Percentiles rank a stretch among this genome's conserved stretches.
Conservation (phyloP, 805 yeast species). For the Yarrowia bubula region DNA sequence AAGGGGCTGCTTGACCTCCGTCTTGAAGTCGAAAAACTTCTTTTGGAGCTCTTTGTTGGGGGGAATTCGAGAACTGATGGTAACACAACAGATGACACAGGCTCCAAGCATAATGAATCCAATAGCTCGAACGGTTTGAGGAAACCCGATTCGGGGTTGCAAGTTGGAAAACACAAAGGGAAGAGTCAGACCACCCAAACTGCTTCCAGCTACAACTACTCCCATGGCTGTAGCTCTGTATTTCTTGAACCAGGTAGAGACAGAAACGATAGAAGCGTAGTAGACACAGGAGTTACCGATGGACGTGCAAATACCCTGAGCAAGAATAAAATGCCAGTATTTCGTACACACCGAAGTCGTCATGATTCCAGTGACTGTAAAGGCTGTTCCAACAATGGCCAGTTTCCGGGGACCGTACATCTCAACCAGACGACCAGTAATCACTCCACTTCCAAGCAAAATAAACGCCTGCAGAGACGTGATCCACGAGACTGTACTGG, state of each 20-base stretch:
- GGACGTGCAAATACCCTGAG: slow-evolving; percentile 52
- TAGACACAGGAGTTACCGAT: slow-evolving; percentile 47
- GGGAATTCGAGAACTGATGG: slow-evolving; percentile 35
- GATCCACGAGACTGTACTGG: slow-evolving; percentile 40
- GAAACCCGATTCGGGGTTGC: slow-evolving; percentile 47
- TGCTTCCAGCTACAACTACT: slow-evolving; percentile 50
- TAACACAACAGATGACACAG: slow-evolving; percentile 32
- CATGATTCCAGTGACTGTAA: slow-evolving; percentile 38
- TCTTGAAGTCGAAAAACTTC: slow-evolving; percentile 8
- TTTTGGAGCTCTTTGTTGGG: slow-evolving; percentile 30
- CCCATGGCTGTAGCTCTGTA: slow-evolving; percentile 48
- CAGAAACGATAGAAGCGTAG: slow-evolving; percentile 46
- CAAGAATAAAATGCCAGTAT: slow-evolving; percentile 51
- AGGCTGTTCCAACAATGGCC: slow-evolving; percentile 33
- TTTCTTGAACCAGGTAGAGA: slow-evolving; percentile 47
- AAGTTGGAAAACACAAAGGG: slow-evolving; percentile 49
- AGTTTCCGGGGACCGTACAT: slow-evolving; percentile 33
- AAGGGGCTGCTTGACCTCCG: slow-evolving; percentile 5
- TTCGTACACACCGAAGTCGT: slow-evolving; percentile 41
- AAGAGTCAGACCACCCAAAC: slow-evolving; percentile 50
- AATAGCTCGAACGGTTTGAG: slow-evolving; percentile 49
- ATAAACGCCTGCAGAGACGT: slow-evolving; percentile 39
- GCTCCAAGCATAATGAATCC: slow-evolving; percentile 44
- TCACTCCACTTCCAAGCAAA: slow-evolving; percentile 34
- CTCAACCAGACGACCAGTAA: slow-evolving; percentile 38